These are phyloP conservation scores for Cinnamomum chago DNA, from an alignment of 164 flowering plant species.

Conservation along the genomic window DNA sequence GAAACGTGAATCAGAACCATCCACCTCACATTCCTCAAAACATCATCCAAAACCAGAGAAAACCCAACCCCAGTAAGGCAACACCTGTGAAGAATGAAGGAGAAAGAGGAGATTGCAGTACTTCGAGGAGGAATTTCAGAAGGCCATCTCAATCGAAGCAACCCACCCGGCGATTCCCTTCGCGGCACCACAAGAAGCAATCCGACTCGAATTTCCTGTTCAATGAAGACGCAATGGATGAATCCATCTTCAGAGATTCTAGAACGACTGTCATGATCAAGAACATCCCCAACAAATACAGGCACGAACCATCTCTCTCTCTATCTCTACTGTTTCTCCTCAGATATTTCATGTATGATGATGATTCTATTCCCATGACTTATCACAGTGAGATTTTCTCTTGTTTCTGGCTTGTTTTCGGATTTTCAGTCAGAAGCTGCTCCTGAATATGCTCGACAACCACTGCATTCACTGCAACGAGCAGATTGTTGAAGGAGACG, in stretches of 20 bases:
- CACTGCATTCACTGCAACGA: slow-evolving; percentile 91
- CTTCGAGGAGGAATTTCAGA: slow-evolving; percentile 1
- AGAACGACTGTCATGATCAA: slow-evolving; percentile 98
- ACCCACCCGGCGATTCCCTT: slow-evolving; percentile 14
- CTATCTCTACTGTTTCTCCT: not conserved
- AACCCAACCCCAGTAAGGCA: slow-evolving; percentile 1
- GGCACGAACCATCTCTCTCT: slow-evolving; percentile 28
- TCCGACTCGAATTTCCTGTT: slow-evolving; percentile 39
- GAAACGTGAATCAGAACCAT: not conserved
- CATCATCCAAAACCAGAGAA: slow-evolving; percentile 7
- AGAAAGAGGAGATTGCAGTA: not conserved
- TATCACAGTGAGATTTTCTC: too few relatives aligned
- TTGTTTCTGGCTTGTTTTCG: not conserved
- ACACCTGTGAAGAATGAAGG: not conserved
- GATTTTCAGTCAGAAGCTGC: slow-evolving; percentile 69
- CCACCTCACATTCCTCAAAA: slow-evolving; percentile 3
- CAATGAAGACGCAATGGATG: slow-evolving; percentile 32
- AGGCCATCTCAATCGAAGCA: slow-evolving; percentile 3
- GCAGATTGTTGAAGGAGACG: slow-evolving; percentile 45
- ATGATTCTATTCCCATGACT: too few relatives aligned
- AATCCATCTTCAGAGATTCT: slow-evolving; percentile 38
- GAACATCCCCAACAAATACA: slow-evolving; percentile 98
- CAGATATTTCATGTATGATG: not conserved
- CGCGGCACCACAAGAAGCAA: slow-evolving; percentile 26
- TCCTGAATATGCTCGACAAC: slow-evolving; percentile 87